These are phyloP conservation scores for Chlamydomonas asymmetrica DNA, from an alignment of 139 green algal genomes.

Conservation along the genomic window DNA sequence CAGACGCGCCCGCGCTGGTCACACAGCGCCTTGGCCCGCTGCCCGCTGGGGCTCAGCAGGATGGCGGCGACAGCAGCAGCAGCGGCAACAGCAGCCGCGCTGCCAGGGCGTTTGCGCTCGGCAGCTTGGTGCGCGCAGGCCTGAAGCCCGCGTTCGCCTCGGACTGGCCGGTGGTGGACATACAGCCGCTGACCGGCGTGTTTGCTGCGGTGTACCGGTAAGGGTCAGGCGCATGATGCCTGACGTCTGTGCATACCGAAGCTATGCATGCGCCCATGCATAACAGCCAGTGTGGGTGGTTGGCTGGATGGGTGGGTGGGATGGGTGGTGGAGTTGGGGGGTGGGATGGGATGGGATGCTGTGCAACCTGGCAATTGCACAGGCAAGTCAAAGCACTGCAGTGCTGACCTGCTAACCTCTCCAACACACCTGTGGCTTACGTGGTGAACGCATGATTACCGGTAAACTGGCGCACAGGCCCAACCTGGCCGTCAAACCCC, in stretches of 20 bases:
- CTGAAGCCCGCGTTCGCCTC: conserved; percentile 43
- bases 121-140: conserved; percentile 39
- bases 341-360: neutral
- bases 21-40: conserved; percentile 46
- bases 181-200: conserved; percentile 45
- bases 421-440: no score
- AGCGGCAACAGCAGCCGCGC: no score
- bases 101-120: conserved; percentile 41
- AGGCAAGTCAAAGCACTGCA: no score
- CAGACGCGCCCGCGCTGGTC: conserved; percentile 52
- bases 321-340: neutral
- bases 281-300: neutral
- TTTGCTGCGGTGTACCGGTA: conserved; percentile 34
- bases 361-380: neutral
- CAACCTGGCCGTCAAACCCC: no score
- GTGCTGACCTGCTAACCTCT: no score
- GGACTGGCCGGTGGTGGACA: conserved; percentile 72
- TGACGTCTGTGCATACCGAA: neutral
- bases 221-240: conserved; percentile 1
- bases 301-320: neutral
- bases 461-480: no score
- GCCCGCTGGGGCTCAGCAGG: no score
- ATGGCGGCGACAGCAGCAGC: no score
- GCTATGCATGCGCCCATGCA: neutral
- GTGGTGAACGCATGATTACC: no score